Percentiles rank a stretch among this genome's conserved stretches.
These are phyloP conservation scores for Onygenales sp. DNA, from an alignment of 2,329 filamentous ascomycete genomes.

Conservation along the genomic window DNA sequence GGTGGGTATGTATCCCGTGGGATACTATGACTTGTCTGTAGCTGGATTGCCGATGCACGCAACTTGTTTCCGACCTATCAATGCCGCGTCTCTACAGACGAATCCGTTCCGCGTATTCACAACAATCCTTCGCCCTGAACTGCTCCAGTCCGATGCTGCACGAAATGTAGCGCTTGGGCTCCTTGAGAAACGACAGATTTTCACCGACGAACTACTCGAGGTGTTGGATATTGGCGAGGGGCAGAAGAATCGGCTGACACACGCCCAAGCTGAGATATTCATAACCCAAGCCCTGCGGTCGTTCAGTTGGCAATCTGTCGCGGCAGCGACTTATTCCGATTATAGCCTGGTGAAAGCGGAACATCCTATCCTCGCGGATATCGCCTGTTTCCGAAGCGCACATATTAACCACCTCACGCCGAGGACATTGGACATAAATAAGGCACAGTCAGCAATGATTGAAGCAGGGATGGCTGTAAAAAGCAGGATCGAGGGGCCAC, in stretches of 20 bases:
- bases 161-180: slow-evolving; percentile 23
- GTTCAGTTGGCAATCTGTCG: slow-evolving; percentile 39
- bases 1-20: slow-evolving; percentile 41
- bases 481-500: slow-evolving; percentile 44
- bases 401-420: slow-evolving; percentile 49
- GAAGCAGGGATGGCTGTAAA: slow-evolving; percentile 35
- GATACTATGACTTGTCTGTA: slow-evolving; percentile 43
- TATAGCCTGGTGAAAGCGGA: slow-evolving; percentile 35
- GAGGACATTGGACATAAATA: slow-evolving; percentile 40
- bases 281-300: slow-evolving; percentile 36
- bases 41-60: slow-evolving; percentile 44
- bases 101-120: slow-evolving; percentile 41
- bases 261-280: slow-evolving; percentile 27
- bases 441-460: slow-evolving; percentile 36
- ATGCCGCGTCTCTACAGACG: slow-evolving; percentile 21
- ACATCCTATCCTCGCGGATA: slow-evolving; percentile 42
- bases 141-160: slow-evolving; percentile 26
- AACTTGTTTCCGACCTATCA: slow-evolving; percentile 41
- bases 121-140: slow-evolving; percentile 33
- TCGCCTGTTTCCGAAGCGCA: slow-evolving; percentile 33
- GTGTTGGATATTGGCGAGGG: slow-evolving; percentile 29
- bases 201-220: slow-evolving; percentile 28
- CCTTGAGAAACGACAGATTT: slow-evolving; percentile 33
- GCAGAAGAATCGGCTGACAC: slow-evolving; percentile 18
- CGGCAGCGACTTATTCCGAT: slow-evolving; percentile 31